Conservation (phyloP, 208 protist genomes). For the Trypanosoma lewisi region DNA sequence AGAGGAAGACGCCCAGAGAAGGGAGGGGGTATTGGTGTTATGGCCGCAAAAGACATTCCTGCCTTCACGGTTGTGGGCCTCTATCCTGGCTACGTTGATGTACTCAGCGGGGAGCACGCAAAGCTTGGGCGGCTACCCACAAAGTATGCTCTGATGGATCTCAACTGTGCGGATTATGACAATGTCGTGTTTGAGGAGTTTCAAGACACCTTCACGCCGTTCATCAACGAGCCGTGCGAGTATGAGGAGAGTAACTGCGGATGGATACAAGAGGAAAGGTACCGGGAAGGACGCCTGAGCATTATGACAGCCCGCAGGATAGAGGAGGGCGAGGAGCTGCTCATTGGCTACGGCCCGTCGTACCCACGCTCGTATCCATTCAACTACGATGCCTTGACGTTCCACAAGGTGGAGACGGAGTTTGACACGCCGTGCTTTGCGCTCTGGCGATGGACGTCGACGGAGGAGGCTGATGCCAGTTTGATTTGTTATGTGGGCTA, state of each 20-base stretch:
- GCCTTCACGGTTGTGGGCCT: constrained; percentile 71
- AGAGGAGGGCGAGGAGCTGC: constrained; percentile 68
- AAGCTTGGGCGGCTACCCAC: constrained; percentile 63
- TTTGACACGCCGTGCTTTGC: constrained; percentile 44
- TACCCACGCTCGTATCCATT: constrained; percentile 77
- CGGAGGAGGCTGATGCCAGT: constrained; percentile 47
- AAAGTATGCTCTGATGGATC: constrained; percentile 78
- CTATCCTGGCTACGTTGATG: constrained; percentile 81
- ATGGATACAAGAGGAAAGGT: constrained; percentile 81
- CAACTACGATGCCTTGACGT: constrained; percentile 78
- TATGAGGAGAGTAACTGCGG: constrained; percentile 80
- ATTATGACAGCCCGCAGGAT: constrained; percentile 75
- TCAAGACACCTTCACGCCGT: constrained; percentile 70
- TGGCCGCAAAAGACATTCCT: constrained; percentile 65
- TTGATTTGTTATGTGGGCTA: constrained; percentile 67
- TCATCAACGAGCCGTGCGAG: constrained; percentile 84
- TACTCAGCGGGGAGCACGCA: constrained; percentile 66
- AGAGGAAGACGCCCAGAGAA: constrained; percentile 48
- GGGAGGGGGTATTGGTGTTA: constrained; percentile 57
- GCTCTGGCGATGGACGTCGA: constrained; percentile 69
- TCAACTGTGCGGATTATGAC: constrained; percentile 85
- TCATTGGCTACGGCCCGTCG: constrained; percentile 83
- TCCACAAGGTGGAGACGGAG: constrained; percentile 51
- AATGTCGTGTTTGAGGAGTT: constrained; percentile 86
- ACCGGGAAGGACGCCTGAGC: constrained; percentile 60